Evolutionary conservation across 345 rosid genomes (phyloP).

Genomic region (Cardiospermum halicacabum): DNA sequence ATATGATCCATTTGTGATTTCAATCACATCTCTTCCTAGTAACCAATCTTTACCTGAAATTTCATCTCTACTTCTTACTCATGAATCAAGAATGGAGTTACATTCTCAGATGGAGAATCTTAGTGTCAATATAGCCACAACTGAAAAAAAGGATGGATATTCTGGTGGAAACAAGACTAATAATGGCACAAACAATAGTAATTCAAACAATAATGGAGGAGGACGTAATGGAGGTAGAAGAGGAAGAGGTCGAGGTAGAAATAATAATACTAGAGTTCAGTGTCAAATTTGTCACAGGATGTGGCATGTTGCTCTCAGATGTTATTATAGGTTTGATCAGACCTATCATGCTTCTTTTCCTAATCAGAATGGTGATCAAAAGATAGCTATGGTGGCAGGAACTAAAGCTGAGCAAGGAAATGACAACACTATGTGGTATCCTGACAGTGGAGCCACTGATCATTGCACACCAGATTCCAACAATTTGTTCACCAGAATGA

Average conservation of each 20-base stretch:
- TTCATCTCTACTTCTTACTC: too few species aligned
- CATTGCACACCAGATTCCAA: not conserved
- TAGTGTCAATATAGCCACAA: too few species aligned
- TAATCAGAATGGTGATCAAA: too few species aligned
- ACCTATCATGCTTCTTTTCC: not conserved
- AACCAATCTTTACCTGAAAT: not conserved
- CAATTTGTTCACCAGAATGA: not conserved
- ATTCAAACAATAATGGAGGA: not conserved
- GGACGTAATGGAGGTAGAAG: not conserved
- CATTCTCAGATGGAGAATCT: too few species aligned
- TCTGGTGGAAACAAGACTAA: too few species aligned
- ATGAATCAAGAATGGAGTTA: too few species aligned
- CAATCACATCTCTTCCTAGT: not conserved
- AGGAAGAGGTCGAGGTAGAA: not conserved
- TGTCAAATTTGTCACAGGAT: not conserved
- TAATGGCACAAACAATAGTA: not conserved
- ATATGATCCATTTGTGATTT: not conserved
- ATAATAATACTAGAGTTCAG: not conserved
- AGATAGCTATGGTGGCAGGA: too few species aligned
- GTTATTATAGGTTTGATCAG: not conserved
- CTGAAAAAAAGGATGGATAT: too few species aligned
- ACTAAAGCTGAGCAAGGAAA: too few species aligned
- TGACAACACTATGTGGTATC: not conserved
- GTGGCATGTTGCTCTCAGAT: not conserved
- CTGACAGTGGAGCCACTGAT: not conserved